phyloP scores from a whole-genome alignment of 1,139 yeast genomes.

The Pichia sp. region DNA sequence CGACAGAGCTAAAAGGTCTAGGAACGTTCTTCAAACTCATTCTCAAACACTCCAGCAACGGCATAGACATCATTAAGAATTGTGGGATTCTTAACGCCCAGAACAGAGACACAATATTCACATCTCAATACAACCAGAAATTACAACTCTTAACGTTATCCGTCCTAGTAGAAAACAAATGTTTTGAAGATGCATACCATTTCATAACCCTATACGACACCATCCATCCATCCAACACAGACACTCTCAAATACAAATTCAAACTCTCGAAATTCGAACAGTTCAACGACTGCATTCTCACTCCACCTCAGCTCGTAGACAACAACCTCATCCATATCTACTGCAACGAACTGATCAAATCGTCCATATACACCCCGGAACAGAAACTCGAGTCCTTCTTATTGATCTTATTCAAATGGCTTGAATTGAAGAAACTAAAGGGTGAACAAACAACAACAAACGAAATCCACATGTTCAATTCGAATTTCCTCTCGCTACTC shows the following conservation, averaged over 20 bases:
- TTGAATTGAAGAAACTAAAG: neutral
- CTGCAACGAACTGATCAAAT: conserved; percentile 9
- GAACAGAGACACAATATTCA: conserved; percentile 1
- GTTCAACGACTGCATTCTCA: neutral
- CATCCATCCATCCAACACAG: neutral
- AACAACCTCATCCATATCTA: conserved; percentile 13
- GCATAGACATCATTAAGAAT: conserved; percentile 13
- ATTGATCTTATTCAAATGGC: conserved; percentile 9
- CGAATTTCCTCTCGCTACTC: conserved; percentile 12
- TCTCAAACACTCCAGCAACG: conserved; percentile 2
- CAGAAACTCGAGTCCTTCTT: conserved; percentile 15
- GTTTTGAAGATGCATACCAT: conserved; percentile 9
- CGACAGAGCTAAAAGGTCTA: conserved; percentile 8
- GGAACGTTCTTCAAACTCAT: conserved; percentile 14
- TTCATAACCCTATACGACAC: conserved; percentile 3
- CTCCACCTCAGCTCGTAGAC: conserved; percentile 1
- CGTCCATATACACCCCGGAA: neutral
- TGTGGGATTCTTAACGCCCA: conserved; percentile 15
- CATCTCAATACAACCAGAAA: conserved; percentile 9
- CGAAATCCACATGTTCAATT: conserved; percentile 11
- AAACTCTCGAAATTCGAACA: conserved; percentile 11
- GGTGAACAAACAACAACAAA: neutral
- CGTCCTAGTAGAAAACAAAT: conserved; percentile 8
- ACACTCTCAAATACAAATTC: conserved; percentile 8
- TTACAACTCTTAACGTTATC: conserved; percentile 16